Evolutionary conservation across 345 rosid species (phyloP), one percentile per base, ranked within the genome.

Genomic region (Cardamine occulta): DNA sequence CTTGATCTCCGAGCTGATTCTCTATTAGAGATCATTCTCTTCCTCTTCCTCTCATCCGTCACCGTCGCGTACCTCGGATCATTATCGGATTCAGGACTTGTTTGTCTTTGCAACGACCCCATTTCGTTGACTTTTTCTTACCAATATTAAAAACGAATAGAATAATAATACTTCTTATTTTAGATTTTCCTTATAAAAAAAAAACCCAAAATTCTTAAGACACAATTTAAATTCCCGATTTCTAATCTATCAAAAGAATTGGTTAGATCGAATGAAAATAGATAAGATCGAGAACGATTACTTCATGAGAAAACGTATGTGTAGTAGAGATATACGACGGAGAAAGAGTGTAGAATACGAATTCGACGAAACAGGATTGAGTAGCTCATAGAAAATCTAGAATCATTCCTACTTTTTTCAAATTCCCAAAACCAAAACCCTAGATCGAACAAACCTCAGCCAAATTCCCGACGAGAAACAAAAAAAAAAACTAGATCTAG

Each of bases 311-410:
- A 87, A 35, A 86, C 98, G 84, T 91, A 91, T 32, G 93, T 87
- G 86, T 96, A 90, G 88, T 91, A 94, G 11, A 94, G 92, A 61
- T 88, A 94, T 8, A 88, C 97, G 76, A 94, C 97, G 11, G 98
- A 94, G 76, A 92, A 89, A 4, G 99, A 95, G 76, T 95, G 99
- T 17, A 90, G 73, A 68, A 90, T 77, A 48, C 92, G 88, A 70
- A 95, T 80, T 42, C 91, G 91, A 72, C 89, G 88, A 84, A 86
- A 88, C 71, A 81, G 83, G 47, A 83, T 81, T 12, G 84, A 74
- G 78, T 32, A 85, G 61, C 53, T 89, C 96, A 94, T 85, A 84
- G 83, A 86, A 75, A 75, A 79, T 72, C 84, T 54, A 80, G 75
- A 74, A 60, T 72, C 92, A 88, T 90, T 29, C 77, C 73, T 68